These are phyloP conservation scores for Actinomucor elegans DNA, from an alignment of 371 early-diverging fungal genomes.

Conservation along the genomic window DNA sequence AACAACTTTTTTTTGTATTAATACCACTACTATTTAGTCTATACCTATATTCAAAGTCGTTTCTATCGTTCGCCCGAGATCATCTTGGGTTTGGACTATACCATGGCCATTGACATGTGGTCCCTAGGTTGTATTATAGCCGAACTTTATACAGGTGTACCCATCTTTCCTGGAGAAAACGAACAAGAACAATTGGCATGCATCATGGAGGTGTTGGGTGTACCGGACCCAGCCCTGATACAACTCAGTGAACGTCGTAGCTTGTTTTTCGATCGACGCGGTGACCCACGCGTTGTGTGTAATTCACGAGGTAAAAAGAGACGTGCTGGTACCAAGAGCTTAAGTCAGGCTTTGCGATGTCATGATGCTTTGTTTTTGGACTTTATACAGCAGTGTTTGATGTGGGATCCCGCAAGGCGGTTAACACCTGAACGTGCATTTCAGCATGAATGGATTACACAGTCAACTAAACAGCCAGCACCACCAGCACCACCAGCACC, in stretches of 20 bases:
- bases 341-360: conserved; percentile 70
- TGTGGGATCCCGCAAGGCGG: conserved; percentile 91
- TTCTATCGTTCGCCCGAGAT: conserved; percentile 99
- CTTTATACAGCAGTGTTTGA: conserved; percentile 80
- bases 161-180: conserved; percentile 96
- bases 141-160: conserved; percentile 93
- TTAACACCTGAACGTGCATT: conserved; percentile 88
- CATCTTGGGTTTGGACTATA: conserved; percentile 67
- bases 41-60: conserved; percentile 97
- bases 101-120: conserved; percentile 99
- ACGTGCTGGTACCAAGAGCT: conserved; percentile 73
- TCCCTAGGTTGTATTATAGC: conserved; percentile 97
- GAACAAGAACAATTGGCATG: conserved; percentile 93
- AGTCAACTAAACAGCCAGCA: too few relatives aligned
- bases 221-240: conserved; percentile 76
- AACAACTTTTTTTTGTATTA: not conserved
- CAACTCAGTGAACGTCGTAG: conserved; percentile 77
- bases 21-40: too few relatives aligned
- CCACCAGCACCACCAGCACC: too few relatives aligned
- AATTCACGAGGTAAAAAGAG: conserved; percentile 90
- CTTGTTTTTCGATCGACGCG: conserved; percentile 81
- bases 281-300: conserved; percentile 69
- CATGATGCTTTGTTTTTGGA: conserved; percentile 78
- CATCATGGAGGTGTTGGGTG: conserved; percentile 91
- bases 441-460: conserved; percentile 75